phyloP scores from a whole-genome alignment of 1,139 yeast genomes.

The Meyerozyma athensensis region DNA sequence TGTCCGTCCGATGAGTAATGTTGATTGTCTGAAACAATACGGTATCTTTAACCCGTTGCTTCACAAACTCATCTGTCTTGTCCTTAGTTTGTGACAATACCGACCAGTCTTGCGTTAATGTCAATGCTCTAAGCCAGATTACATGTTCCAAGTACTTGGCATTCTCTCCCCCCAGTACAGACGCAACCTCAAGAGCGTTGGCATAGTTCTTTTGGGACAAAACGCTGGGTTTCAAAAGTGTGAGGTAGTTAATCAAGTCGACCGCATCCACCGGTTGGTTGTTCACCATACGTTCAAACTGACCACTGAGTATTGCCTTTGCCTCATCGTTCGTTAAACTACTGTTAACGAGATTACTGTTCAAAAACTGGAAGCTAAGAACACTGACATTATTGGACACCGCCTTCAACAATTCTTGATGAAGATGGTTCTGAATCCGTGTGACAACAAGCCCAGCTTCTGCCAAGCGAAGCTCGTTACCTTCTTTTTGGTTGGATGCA shows the following conservation, averaged over 20 bases:
- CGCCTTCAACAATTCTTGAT: constrained; percentile 25
- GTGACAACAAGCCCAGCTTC: constrained; percentile 44
- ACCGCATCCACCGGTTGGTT: constrained; percentile 37
- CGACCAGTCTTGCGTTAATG: constrained; percentile 56
- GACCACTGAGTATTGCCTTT: constrained; percentile 21
- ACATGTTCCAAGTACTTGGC: constrained; percentile 23
- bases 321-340: constrained; percentile 13
- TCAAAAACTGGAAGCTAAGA: constrained; percentile 16
- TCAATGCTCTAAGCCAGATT: constrained; percentile 62
- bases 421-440: constrained; percentile 44
- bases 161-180: constrained; percentile 21
- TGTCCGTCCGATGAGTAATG: constrained; percentile 11
- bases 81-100: constrained; percentile 35
- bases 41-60: constrained; percentile 37
- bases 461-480: constrained; percentile 34
- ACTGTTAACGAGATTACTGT: constrained; percentile 21
- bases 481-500: constrained; percentile 20
- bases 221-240: constrained; percentile 40
- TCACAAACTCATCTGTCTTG: constrained; percentile 41
- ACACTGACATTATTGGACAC: constrained; percentile 19
- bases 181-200: constrained; percentile 32
- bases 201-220: constrained; percentile 24
- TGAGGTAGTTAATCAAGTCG: constrained; percentile 55
- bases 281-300: constrained; percentile 31
- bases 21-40: constrained; percentile 43